Evolutionary conservation across 441 rosid genomes (phyloP).

Genomic region (Erysimum cheiri): DNA sequence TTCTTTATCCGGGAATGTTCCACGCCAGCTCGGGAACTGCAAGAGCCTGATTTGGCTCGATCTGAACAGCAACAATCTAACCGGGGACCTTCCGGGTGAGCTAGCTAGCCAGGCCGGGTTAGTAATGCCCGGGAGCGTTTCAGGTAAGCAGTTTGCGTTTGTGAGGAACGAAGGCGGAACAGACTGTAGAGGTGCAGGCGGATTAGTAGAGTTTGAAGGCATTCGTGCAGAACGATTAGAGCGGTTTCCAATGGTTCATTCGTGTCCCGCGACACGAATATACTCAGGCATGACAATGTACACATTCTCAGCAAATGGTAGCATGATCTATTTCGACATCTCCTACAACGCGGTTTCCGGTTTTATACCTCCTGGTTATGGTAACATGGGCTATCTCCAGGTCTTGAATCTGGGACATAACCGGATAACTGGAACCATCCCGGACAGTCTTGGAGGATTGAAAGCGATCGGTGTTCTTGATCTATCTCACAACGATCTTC

Average conservation of each 20-base stretch:
- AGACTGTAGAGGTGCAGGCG: conserved; percentile 95
- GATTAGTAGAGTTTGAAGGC: conserved; percentile 88
- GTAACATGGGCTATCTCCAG: conserved; percentile 71
- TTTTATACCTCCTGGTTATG: conserved; percentile 66
- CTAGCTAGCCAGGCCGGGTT: conserved; percentile 76
- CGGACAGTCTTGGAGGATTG: conserved; percentile 75
- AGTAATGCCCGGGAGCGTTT: conserved; percentile 74
- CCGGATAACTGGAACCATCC: conserved; percentile 66
- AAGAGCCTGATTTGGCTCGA: conserved; percentile 91
- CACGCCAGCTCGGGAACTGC: conserved; percentile 79
- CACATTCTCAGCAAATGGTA: conserved; percentile 72
- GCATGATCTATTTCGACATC: conserved; percentile 90
- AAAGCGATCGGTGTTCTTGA: conserved; percentile 84
- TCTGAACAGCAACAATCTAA: conserved; percentile 78
- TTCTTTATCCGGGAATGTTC: conserved; percentile 73
- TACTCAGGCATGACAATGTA: conserved; percentile 84
- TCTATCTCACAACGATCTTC: conserved; percentile 79
- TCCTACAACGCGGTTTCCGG: conserved; percentile 77
- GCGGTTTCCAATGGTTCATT: conserved; percentile 79
- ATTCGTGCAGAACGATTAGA: conserved; percentile 75
- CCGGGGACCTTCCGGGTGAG: conserved; percentile 67
- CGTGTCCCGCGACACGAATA: conserved; percentile 81
- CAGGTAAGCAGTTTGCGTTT: conserved; percentile 92
- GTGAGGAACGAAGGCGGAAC: conserved; percentile 97
- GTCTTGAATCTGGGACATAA: conserved; percentile 93